A percentile compares a stretch with the other conserved stretches of the same genome.
These are phyloP conservation scores for Solanum neorickii DNA, from an alignment of 257 asterid species.

Conservation along the genomic window DNA sequence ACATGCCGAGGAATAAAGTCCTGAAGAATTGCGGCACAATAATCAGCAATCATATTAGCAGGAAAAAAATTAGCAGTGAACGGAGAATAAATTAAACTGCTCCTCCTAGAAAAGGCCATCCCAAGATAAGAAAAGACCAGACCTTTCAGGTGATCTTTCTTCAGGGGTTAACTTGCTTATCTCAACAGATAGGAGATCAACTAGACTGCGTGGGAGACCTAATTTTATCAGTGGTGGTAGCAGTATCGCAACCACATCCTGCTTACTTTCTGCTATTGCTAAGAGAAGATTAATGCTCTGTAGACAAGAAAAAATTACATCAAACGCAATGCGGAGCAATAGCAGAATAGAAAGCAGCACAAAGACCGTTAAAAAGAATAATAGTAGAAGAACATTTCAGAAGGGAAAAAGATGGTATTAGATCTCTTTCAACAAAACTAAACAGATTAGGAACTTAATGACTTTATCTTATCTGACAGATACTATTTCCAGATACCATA, in stretches of 20 bases:
- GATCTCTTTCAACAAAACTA: not conserved
- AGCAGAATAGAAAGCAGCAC: not conserved
- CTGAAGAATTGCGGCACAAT: not conserved
- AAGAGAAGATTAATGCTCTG: constrained; percentile 75
- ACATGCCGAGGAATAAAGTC: not conserved
- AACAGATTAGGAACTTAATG: not conserved
- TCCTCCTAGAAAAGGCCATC: not conserved
- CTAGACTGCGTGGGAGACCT: constrained; percentile 50
- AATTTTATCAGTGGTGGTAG: constrained; percentile 51
- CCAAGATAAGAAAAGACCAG: not conserved
- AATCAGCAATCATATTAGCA: not conserved
- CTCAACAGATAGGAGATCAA: constrained; percentile 63
- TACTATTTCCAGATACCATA: not conserved
- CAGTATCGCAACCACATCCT: constrained; percentile 43
- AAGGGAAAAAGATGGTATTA: not conserved
- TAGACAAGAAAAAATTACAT: constrained; percentile 9
- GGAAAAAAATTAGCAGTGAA: not conserved
- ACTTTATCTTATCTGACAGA: not conserved
- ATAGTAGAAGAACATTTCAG: not conserved
- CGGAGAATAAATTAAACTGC: not conserved
- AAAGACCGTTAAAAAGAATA: not conserved
- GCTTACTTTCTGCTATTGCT: constrained; percentile 55
- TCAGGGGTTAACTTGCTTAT: constrained; percentile 51
- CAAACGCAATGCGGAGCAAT: constrained; percentile 1
- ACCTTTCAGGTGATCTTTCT: constrained; percentile 70